Conservation (phyloP, 2,329 filamentous ascomycete species). For the Metarhizium album region DNA sequence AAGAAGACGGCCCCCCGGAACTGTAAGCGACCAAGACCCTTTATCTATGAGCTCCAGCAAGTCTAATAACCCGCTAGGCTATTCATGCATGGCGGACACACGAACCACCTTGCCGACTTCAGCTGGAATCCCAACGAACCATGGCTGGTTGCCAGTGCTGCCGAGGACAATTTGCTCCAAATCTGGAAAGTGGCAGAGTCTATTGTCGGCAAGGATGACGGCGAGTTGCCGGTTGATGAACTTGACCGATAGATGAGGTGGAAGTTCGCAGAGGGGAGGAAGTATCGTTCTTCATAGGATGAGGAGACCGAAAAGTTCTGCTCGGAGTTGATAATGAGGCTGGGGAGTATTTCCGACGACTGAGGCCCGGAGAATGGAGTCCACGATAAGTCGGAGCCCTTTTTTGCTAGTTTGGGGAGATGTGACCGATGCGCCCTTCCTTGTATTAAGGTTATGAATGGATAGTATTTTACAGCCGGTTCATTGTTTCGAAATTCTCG, state of each 20-base stretch:
- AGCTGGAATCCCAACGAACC: slow-evolving; percentile 96
- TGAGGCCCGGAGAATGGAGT: background rate
- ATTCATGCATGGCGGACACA: slow-evolving; percentile 98
- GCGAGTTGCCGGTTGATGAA: slow-evolving; percentile 66
- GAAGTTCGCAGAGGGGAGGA: slow-evolving; percentile 18
- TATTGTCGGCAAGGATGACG: slow-evolving; percentile 68
- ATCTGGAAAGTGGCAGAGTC: slow-evolving; percentile 83
- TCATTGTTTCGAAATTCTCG: background rate
- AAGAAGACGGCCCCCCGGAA: slow-evolving; percentile 89
- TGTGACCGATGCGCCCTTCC: background rate
- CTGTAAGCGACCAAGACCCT: slow-evolving; percentile 47
- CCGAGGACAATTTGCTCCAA: slow-evolving; percentile 93
- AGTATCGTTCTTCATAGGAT: slow-evolving; percentile 20
- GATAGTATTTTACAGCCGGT: background rate
- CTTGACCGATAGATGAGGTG: slow-evolving; percentile 49
- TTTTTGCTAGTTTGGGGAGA: background rate
- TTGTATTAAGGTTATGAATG: background rate
- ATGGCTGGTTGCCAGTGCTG: slow-evolving; percentile 91
- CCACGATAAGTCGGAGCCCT: background rate
- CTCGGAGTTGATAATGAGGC: background rate
- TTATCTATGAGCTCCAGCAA: background rate
- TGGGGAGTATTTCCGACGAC: background rate
- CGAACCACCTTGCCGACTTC: slow-evolving; percentile 92
- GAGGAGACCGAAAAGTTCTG: slow-evolving; percentile 11
- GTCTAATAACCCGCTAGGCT: slow-evolving; percentile 28